Conservation (phyloP, 306 rosid genomes). For the Pterocarpus santalinus region DNA sequence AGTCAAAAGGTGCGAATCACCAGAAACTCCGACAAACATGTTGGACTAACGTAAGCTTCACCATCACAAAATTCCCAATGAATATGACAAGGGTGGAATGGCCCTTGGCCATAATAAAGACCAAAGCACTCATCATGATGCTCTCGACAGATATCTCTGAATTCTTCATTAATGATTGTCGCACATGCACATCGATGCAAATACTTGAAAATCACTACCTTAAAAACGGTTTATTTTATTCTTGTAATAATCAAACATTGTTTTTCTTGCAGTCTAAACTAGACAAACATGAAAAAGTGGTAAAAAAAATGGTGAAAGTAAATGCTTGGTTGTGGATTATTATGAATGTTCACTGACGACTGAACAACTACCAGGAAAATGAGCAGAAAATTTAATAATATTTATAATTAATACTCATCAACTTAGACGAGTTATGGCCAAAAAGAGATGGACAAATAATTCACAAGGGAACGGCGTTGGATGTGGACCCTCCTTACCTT, state of each 20-base stretch:
- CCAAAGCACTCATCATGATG: conserved; percentile 18
- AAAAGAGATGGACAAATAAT: too few relatives aligned
- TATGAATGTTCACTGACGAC: not conserved
- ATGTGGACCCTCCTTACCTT: conserved; percentile 1
- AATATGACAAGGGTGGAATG: not conserved
- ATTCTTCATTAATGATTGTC: conserved; percentile 20
- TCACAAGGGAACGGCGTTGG: not conserved
- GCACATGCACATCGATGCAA: not conserved
- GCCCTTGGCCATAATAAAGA: not conserved
- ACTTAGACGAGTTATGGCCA: not conserved
- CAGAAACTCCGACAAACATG: too few relatives aligned
- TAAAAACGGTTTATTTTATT: not conserved
- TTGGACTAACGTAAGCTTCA: too few relatives aligned
- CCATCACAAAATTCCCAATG: conserved; percentile 4
- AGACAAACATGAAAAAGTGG: not conserved
- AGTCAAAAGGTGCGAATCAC: too few relatives aligned
- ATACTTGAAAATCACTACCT: not conserved
- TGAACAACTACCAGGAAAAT: not conserved
- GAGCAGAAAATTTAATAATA: not conserved
- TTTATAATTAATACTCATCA: not conserved
- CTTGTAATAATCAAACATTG: not conserved
- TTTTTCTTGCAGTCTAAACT: not conserved
- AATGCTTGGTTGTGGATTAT: conserved; percentile 7
- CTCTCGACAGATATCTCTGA: not conserved
- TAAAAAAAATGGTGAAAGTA: not conserved